These are phyloP conservation scores for Phytophthora aleatoria DNA, from an alignment of 352 stramenopile genomes.

Conservation along the genomic window DNA sequence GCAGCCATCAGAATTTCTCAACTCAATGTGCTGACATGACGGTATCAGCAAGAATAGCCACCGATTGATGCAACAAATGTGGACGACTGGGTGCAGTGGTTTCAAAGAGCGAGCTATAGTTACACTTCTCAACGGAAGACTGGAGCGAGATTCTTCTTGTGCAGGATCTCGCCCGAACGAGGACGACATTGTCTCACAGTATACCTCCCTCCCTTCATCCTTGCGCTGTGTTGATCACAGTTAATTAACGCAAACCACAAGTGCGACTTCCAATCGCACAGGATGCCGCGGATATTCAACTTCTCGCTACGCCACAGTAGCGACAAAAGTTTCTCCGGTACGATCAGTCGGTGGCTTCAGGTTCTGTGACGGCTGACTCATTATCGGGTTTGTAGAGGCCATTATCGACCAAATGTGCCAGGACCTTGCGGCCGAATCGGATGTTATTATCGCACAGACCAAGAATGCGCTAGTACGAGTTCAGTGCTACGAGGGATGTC, in stretches of 20 bases:
- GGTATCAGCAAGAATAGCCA: conserved; percentile 1
- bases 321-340: conserved; percentile 53
- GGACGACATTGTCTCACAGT: conserved; percentile 3
- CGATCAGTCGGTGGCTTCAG: neutral
- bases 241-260: conserved; percentile 1
- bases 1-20: conserved; percentile 30
- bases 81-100: conserved; percentile 8
- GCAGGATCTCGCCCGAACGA: conserved; percentile 21
- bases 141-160: conserved; percentile 25
- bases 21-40: conserved; percentile 11
- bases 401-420: conserved; percentile 48
- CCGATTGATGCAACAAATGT: neutral
- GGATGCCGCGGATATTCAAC: conserved; percentile 36
- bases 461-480: conserved; percentile 38
- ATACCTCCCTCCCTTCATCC: conserved; percentile 3
- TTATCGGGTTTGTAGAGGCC: conserved; percentile 20
- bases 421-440: conserved; percentile 43
- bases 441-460: conserved; percentile 43
- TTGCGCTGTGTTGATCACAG: conserved; percentile 9
- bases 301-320: conserved; percentile 35
- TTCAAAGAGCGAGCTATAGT: conserved; percentile 22
- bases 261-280: neutral
- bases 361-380: neutral
- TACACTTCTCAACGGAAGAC: conserved; percentile 26
- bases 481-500: conserved; percentile 54